Conservation (phyloP, 139 green algal genomes). For the Marvania coccoides region DNA sequence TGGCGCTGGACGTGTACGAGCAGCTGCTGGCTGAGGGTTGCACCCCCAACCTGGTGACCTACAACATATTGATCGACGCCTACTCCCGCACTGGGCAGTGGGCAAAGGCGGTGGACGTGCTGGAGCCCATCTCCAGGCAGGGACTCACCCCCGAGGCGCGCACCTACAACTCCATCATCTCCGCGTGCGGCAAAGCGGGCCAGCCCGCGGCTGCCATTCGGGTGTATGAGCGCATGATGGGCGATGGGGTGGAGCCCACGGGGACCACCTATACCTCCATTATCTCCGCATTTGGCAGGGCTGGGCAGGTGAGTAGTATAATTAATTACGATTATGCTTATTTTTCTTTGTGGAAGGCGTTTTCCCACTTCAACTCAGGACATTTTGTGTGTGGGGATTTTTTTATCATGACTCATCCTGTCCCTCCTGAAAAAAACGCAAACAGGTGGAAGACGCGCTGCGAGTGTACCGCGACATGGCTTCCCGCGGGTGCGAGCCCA, state of each 20-base stretch:
- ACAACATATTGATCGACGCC: constrained; percentile 73
- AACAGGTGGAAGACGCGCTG: constrained; percentile 43
- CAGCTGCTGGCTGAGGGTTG: constrained; percentile 26
- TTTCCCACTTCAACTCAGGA: too few relatives aligned
- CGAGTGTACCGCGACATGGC: constrained; percentile 68
- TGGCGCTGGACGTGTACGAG: constrained; percentile 13
- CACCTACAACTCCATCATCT: constrained; percentile 76
- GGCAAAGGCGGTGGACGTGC: constrained; percentile 36
- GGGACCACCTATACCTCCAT: constrained; percentile 72
- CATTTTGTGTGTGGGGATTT: too few relatives aligned
- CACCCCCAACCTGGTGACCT: constrained; percentile 52
- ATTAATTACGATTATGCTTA: too few relatives aligned
- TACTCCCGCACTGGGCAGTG: constrained; percentile 68
- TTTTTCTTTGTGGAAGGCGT: too few relatives aligned
- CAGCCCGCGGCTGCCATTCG: constrained; percentile 40
- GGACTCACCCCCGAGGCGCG: constrained; percentile 60
- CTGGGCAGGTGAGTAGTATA: constrained; percentile 17
- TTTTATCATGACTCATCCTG: too few relatives aligned
- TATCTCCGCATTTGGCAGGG: constrained; percentile 66
- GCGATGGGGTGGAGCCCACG: constrained; percentile 51
- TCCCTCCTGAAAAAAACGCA: too few relatives aligned
- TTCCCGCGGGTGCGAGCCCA: constrained; percentile 42
- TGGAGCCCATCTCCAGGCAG: constrained; percentile 25
- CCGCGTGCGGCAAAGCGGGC: constrained; percentile 62
- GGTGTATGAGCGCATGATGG: constrained; percentile 47